Conservation (phyloP, 306 rosid species). For the Acmispon strigosus region DNA sequence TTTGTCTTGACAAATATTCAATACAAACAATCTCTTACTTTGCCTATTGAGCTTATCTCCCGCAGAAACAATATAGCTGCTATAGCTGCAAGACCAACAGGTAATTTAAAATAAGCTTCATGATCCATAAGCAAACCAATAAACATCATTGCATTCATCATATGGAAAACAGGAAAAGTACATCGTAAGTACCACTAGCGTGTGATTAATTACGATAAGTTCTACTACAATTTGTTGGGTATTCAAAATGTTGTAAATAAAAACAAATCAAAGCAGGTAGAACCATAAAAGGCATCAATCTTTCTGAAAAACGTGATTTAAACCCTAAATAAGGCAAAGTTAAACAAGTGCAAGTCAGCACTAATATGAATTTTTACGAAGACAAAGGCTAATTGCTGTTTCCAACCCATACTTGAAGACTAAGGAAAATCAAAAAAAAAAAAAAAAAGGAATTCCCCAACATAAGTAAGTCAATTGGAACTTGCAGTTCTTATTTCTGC, state of each 20-base stretch:
- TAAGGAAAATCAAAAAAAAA: not conserved
- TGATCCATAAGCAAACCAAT: not conserved
- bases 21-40: slow-evolving; percentile 41
- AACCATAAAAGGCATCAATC: not conserved
- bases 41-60: slow-evolving; percentile 41
- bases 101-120: slow-evolving; percentile 13
- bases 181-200: not conserved
- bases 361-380: not conserved
- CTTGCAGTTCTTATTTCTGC: not conserved
- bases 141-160: slow-evolving; percentile 5
- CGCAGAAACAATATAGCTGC: slow-evolving; percentile 59
- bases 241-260: not conserved
- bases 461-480: not conserved
- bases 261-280: not conserved
- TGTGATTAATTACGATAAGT: not conserved
- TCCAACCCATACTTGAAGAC: not conserved
- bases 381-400: not conserved
- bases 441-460: not conserved
- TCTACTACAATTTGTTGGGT: not conserved
- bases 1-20: not conserved
- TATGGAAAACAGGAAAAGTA: not conserved
- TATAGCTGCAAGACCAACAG: slow-evolving; percentile 54
- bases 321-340: not conserved
- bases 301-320: not conserved
- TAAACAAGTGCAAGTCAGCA: not conserved